Conservation (phyloP, 2,329 filamentous ascomycete genomes). For the Fusarium multiceps region DNA sequence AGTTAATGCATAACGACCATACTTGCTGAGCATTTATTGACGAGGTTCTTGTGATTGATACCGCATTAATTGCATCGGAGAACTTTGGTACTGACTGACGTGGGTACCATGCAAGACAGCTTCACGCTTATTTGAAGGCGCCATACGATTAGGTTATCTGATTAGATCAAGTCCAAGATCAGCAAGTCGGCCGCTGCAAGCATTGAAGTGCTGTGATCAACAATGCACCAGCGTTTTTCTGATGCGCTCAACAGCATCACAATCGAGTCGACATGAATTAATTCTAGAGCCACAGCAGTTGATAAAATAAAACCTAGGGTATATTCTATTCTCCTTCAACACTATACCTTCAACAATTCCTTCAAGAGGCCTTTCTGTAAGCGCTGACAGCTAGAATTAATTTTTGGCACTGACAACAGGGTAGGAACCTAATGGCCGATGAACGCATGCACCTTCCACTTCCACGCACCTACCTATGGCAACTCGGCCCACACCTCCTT, state of each 20-base stretch:
- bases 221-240: neutral
- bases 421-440: conserved; percentile 1
- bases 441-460: conserved; percentile 14
- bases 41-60: neutral
- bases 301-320: neutral
- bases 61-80: neutral
- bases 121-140: conserved; percentile 3
- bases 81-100: neutral
- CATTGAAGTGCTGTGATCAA: neutral
- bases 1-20: neutral
- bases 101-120: neutral
- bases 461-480: conserved; percentile 17
- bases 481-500: conserved; percentile 33
- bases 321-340: neutral
- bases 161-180: conserved; percentile 30
- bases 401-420: neutral
- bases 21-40: neutral
- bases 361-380: neutral
- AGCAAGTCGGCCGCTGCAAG: neutral
- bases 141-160: conserved; percentile 24
- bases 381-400: neutral
- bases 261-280: neutral
- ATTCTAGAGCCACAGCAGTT: too few relatives aligned
- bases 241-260: neutral
- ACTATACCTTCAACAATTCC: too few relatives aligned